Base-by-base conservation (phyloP, 2,329 filamentous ascomycete genomes). In the Geosmithia putterillii region DNA sequence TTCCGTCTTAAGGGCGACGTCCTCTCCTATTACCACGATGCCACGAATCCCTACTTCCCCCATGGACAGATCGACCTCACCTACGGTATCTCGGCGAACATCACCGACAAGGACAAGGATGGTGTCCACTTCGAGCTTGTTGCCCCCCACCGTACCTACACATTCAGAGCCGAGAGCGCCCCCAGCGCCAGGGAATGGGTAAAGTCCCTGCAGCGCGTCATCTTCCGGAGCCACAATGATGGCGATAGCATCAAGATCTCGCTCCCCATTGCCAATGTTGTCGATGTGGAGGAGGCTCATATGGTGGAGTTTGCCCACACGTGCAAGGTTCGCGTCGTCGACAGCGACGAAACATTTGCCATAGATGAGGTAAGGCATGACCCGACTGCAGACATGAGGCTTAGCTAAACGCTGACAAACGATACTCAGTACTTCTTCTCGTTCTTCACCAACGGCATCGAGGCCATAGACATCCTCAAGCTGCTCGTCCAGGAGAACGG, bases 201-300 rank as follows among this genome's bases (percentile, higher is more conserved):
- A 39, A 92, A 92, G 62, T 80, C 85, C 43, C 69, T 98, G 21
- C 90, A 95, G 57, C 85, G 92, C 46, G 89, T 95, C 52, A 95
- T 96, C 45, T 96, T 96, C 57, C 76, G 89, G 42, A 90, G 88
- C 10, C 89, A 94, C 63, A 96, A 96, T 55, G 90, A 95, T 49
- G 90, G 92, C 9, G 89, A 95, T 57, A 95, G 89, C 56, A 86
- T 98, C 59, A 96, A 96, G 66, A 94, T 96, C 44, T 92, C 86
- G 1, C 65, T 96, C 22, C 90, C 89, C 1, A 84, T 95, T 42
- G 75, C 81, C 46, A 95, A 94, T 51, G 75, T 96, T 18, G 80
- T 96, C 45, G 90, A 96, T 52, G 80, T 96, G 39, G 92, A 96
- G 59, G 86, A 95, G 50, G 92, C 83, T 40, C 82, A 86, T 45